Percentiles rank a stretch among this genome's conserved stretches.
These are phyloP conservation scores for Tolypocladium capitatum DNA, from an alignment of 2,329 filamentous ascomycete species.

Conservation along the genomic window DNA sequence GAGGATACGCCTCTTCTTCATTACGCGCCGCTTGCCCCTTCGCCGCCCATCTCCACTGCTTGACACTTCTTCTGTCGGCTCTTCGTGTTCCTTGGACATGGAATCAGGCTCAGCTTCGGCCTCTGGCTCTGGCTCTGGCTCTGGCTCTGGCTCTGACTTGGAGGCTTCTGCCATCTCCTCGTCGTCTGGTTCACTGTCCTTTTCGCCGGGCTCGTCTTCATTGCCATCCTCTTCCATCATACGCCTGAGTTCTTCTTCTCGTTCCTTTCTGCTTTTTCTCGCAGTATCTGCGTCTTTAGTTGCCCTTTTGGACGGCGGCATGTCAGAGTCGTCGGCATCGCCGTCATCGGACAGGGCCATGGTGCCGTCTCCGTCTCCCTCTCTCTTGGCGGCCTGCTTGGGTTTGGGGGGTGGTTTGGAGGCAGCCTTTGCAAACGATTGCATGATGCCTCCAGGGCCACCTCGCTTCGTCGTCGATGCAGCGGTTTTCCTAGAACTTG, in stretches of 20 bases:
- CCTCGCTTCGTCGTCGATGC: slow-evolving; percentile 38
- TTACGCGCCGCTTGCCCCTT: slow-evolving; percentile 64
- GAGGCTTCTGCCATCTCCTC: slow-evolving; percentile 27
- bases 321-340: slow-evolving; percentile 24
- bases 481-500: slow-evolving; percentile 18
- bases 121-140: slow-evolving; percentile 21
- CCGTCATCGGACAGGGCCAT: slow-evolving; percentile 26
- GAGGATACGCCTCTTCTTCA: slow-evolving; percentile 76
- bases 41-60: slow-evolving; percentile 47
- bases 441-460: slow-evolving; percentile 53
- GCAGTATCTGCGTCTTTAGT: slow-evolving; percentile 11
- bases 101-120: slow-evolving; percentile 18
- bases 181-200: slow-evolving; percentile 23
- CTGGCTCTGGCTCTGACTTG: slow-evolving; percentile 23
- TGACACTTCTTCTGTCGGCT: slow-evolving; percentile 38
- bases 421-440: slow-evolving; percentile 58
- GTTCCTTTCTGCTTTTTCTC: slow-evolving; percentile 19
- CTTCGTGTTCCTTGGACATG: slow-evolving; percentile 24
- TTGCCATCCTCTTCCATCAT: slow-evolving; percentile 43
- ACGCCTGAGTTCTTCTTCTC: slow-evolving; percentile 23
- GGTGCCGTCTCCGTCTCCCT: slow-evolving; percentile 15
- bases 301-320: slow-evolving; percentile 14
- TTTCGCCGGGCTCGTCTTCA: slow-evolving; percentile 31
- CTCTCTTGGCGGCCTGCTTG: slow-evolving; percentile 26
- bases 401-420: slow-evolving; percentile 27